A percentile compares a stretch with the other conserved stretches of the same genome.
Evolutionary conservation across 2,329 filamentous ascomycete species (phyloP).

Genomic region (Gremmenia infestans): DNA sequence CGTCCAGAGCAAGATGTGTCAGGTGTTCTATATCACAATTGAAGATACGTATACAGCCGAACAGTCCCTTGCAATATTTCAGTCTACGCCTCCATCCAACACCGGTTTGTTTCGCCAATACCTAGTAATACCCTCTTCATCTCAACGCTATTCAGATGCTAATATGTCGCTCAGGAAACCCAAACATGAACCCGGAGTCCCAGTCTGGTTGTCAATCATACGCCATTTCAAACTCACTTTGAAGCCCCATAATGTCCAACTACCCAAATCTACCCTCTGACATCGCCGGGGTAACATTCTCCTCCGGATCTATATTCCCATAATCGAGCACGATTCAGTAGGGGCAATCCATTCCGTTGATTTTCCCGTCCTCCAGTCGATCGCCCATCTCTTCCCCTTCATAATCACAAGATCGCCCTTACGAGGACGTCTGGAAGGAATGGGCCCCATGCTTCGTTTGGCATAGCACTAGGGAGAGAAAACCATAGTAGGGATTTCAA

Average conservation of each 20-base stretch:
- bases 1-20: too few relatives aligned
- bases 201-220: background rate
- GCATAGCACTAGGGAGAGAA: slow-evolving; percentile 56
- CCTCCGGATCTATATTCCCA: slow-evolving; percentile 34
- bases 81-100: too few relatives aligned
- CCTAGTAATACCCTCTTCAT: too few relatives aligned
- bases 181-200: background rate
- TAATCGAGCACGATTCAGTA: slow-evolving; percentile 38
- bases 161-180: background rate
- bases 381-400: slow-evolving; percentile 53
- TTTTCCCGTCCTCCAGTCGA: slow-evolving; percentile 54
- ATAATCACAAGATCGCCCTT: slow-evolving; percentile 54
- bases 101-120: too few relatives aligned
- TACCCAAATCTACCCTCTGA: background rate
- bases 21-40: too few relatives aligned
- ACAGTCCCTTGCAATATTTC: too few relatives aligned
- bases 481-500: too few relatives aligned
- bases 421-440: slow-evolving; percentile 51
- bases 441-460: slow-evolving; percentile 54
- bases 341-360: slow-evolving; percentile 47
- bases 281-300: too few relatives aligned
- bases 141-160: background rate
- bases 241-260: slow-evolving; percentile 3
- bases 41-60: too few relatives aligned
- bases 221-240: background rate